Percentiles rank a stretch among this genome's conserved stretches.
Conservation (phyloP, 768 basidiomycete species). For the Boletus insuetus region DNA sequence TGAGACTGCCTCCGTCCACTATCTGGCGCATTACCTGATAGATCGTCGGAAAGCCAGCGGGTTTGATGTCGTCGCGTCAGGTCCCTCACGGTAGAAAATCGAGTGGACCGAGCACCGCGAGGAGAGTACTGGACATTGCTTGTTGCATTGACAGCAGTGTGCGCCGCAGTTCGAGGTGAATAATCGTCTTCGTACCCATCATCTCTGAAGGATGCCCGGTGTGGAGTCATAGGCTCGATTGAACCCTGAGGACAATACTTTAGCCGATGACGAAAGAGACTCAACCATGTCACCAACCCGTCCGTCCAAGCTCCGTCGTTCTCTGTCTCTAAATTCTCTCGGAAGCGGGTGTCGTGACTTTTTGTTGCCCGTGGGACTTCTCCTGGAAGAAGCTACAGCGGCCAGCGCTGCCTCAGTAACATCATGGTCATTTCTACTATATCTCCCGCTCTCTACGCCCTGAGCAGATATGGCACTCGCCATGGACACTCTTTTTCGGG, state of each 20-base stretch:
- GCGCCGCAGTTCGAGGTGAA: conserved; percentile 25
- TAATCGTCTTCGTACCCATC: conserved; percentile 19
- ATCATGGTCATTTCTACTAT: conserved; percentile 30
- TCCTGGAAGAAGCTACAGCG: conserved; percentile 55
- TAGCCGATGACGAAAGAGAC: not conserved
- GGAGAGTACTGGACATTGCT: conserved; percentile 27
- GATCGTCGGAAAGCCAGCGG: conserved; percentile 54
- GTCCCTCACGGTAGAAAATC: conserved; percentile 49
- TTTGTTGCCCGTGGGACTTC: conserved; percentile 44
- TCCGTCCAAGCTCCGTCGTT: conserved; percentile 38
- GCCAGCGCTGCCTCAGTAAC: conserved; percentile 58
- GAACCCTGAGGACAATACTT: conserved; percentile 23
- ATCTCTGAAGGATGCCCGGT: conserved; percentile 27
- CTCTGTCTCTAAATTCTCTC: conserved; percentile 43
- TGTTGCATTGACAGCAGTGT: conserved; percentile 21
- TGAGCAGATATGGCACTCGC: conserved; percentile 32
- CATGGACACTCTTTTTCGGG: conserved; percentile 43
- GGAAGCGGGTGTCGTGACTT: conserved; percentile 51
- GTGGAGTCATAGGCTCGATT: conserved; percentile 41
- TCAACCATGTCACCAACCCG: conserved; percentile 32
- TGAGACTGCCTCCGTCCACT: conserved; percentile 52
- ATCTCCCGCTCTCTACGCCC: conserved; percentile 22
- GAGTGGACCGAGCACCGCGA: conserved; percentile 30
- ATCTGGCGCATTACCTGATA: conserved; percentile 25
- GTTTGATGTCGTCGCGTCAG: conserved; percentile 48